Base-by-base conservation (phyloP, 2,329 filamentous ascomycete species). In the Aspergillus chevalieri region DNA sequence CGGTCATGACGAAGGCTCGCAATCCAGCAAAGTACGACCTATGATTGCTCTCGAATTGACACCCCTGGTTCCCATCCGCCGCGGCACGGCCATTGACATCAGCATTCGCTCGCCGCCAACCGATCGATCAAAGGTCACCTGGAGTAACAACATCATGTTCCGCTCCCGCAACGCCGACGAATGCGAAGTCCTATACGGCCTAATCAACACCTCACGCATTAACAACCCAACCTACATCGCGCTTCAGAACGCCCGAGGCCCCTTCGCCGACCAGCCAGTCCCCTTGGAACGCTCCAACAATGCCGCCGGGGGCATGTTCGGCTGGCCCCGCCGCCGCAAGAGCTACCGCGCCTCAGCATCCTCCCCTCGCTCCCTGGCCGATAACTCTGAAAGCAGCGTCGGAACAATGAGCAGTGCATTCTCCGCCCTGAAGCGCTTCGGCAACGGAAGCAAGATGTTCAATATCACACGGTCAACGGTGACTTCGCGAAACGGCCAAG, bases 11-110 rank as follows among this genome's bases (percentile, higher is more conserved):
- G 49, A 57, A 24, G 57, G 55, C 34, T 47, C 52, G 24, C 54
- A 52, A n/a, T 56, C 57, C 4, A 57, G 57, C 24, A 58, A 56
- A 34, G 51, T 46, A 34, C 73, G 74, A 49, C 82, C 81, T 28
- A 69, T 85, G 28, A 69, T 85, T 52, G 87, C 86, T 5, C 80
- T 96, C 30, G 89, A 95, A 63, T 81, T 98, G 39, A 97, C 92
- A 0, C 93, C 93, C 0, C 76, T 95, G 34, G 92, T 97, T 6
- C 86, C 91, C 57, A 84, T 97, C 53, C 83, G 92, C 54, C 86
- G 92, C 62, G 93, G 91, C 60, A 98, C 90, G 19, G 88, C 87
- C 3, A 81, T 98, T 28, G 93, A 98, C 66, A 88, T 98, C 47
- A 93, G 94, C 57, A 89, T 98, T 56, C 86, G 90, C 45, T 96